phyloP scores from a whole-genome alignment of 108 stramenopile genomes.

The Fragilariopsis cylindrus region DNA sequence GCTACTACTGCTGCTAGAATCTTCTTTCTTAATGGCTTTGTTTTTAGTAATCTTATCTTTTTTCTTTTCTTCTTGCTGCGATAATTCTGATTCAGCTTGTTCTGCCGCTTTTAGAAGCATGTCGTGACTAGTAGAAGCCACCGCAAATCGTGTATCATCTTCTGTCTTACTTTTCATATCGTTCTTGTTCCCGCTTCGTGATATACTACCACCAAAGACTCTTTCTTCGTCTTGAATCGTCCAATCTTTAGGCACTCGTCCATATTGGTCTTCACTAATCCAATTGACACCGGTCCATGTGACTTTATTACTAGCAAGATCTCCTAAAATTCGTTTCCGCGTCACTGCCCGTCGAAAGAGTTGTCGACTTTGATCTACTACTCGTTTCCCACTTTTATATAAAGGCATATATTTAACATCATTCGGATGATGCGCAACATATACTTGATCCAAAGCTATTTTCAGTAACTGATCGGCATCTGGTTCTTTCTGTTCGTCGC shows the following conservation, averaged over 20 bases:
- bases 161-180: conserved; percentile 12
- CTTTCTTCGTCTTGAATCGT: conserved; percentile 39
- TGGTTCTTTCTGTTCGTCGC: conserved; percentile 37
- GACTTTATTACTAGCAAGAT: conserved; percentile 16
- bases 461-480: conserved; percentile 47
- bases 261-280: conserved; percentile 42
- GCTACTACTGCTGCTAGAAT: conserved; percentile 18
- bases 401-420: conserved; percentile 75
- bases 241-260: conserved; percentile 37
- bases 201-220: conserved; percentile 39
- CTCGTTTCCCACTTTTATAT: conserved; percentile 57
- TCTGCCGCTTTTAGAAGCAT: conserved; percentile 45
- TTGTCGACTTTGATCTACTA: conserved; percentile 53
- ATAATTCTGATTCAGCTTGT: conserved; percentile 30
- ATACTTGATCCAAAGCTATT: conserved; percentile 76
- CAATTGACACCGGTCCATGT: conserved; percentile 15
- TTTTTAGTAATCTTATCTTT: background rate
- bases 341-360: conserved; percentile 52
- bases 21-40: background rate
- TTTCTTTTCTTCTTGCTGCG: conserved; percentile 24
- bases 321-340: conserved; percentile 51
- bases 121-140: conserved; percentile 31
- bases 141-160: conserved; percentile 41
- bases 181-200: conserved; percentile 20
- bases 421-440: conserved; percentile 74